A percentile compares a stretch with the other conserved stretches of the same genome.
These are phyloP conservation scores for Penicillium pulvis DNA, from an alignment of 495 filamentous ascomycete species.

Conservation along the genomic window DNA sequence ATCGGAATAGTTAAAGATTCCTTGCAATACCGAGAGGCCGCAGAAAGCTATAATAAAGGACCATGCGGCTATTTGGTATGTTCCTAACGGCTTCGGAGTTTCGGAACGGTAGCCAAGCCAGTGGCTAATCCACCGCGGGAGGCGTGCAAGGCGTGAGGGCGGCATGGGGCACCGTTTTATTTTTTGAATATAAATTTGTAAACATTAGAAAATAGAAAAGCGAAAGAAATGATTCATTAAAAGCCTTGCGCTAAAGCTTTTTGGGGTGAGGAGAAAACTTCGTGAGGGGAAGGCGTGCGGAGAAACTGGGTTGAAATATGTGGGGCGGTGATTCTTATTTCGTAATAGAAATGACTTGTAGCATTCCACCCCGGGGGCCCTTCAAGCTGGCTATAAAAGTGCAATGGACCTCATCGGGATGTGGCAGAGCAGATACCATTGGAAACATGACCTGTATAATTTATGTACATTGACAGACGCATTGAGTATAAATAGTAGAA, in stretches of 20 bases:
- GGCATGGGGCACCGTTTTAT: background rate
- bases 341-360: slow-evolving; percentile 5
- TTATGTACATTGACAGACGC: too few species aligned
- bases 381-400: too few species aligned
- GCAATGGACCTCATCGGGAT: too few species aligned
- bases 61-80: slow-evolving; percentile 32
- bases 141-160: slow-evolving; percentile 29
- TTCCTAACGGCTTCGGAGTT: slow-evolving; percentile 25
- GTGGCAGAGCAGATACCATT: too few species aligned
- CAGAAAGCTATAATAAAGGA: slow-evolving; percentile 40
- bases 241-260: slow-evolving; percentile 1
- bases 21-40: slow-evolving; percentile 36
- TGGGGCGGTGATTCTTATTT: background rate
- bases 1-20: slow-evolving; percentile 35
- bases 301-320: too few species aligned
- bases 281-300: slow-evolving; percentile 9
- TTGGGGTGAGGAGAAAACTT: slow-evolving; percentile 10
- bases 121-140: slow-evolving; percentile 38
- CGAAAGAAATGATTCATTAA: background rate
- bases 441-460: too few species aligned
- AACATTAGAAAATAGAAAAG: background rate
- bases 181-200: background rate
- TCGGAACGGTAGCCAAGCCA: slow-evolving; percentile 41
- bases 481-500: too few species aligned
- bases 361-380: background rate